Evolutionary conservation across 139 green algal genomes (phyloP).

Genomic region (Micromonas commoda): DNA sequence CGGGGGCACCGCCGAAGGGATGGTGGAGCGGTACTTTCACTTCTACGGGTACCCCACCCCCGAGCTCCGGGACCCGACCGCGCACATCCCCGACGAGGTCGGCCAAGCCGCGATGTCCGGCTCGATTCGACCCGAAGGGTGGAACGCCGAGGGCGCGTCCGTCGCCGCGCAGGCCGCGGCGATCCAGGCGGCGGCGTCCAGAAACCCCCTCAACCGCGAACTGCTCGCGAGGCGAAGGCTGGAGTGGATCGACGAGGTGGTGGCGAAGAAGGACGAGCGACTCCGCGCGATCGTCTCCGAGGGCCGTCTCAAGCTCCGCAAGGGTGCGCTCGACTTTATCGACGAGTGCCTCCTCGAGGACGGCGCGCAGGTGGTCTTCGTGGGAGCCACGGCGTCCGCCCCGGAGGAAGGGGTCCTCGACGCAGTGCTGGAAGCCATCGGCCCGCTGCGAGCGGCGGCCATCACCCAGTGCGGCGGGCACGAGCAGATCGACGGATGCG

Average conservation of each 20-base stretch:
- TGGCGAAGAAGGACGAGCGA: not conserved
- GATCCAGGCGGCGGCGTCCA: no score
- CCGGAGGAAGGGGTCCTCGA: not conserved
- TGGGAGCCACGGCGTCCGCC: not conserved
- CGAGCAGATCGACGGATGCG: no score
- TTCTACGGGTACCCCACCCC: conserved; percentile 13
- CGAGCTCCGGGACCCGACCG: not conserved
- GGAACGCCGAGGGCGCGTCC: not conserved
- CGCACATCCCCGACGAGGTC: no score
- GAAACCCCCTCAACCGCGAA: not conserved
- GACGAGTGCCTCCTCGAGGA: conserved; percentile 16
- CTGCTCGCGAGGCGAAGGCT: not conserved
- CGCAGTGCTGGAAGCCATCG: not conserved
- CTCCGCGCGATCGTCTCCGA: not conserved
- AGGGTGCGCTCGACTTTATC: not conserved
- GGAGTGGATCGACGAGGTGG: not conserved
- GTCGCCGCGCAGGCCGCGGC: no score
- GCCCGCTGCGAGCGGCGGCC: not conserved
- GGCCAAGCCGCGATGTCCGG: not conserved
- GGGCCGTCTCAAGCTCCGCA: not conserved
- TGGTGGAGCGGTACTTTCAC: conserved; percentile 21
- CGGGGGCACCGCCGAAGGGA: conserved; percentile 2
- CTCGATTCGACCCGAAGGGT: not conserved
- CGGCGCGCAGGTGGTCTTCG: not conserved
- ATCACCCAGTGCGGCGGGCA: not conserved